These are phyloP conservation scores for Cucurbita moschata DNA, from an alignment of 306 rosid species.

Conservation along the genomic window DNA sequence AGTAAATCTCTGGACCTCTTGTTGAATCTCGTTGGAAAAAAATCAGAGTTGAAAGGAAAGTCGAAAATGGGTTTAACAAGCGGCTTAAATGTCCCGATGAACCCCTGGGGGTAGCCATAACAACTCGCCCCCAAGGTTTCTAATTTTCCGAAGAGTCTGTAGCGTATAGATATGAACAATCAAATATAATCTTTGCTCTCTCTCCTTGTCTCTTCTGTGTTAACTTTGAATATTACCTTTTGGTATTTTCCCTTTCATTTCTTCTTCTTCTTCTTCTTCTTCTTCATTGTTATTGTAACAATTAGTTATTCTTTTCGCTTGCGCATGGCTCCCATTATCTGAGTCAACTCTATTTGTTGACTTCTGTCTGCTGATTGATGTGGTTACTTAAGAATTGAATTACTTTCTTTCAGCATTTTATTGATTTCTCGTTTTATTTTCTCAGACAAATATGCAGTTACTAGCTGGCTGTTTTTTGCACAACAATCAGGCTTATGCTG, in stretches of 20 bases:
- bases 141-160: background rate
- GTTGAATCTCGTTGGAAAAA: background rate
- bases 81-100: background rate
- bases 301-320: no score
- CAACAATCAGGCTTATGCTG: constrained; percentile 72
- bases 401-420: background rate
- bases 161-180: background rate
- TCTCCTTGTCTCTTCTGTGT: background rate
- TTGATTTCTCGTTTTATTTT: constrained; percentile 6
- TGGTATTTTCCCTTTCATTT: background rate
- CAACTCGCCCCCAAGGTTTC: no score
- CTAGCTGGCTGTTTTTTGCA: constrained; percentile 82
- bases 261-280: background rate
- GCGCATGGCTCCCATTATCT: no score
- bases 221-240: background rate
- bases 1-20: background rate
- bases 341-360: no score
- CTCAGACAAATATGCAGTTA: constrained; percentile 75
- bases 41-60: background rate
- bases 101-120: background rate
- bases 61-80: background rate
- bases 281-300: background rate
- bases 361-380: no score
- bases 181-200: background rate
- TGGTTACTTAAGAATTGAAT: background rate